Percentiles rank a stretch among this genome's conserved stretches.
Evolutionary conservation across 2,329 filamentous ascomycete species (phyloP).

Genomic region (Escovopsis sp.): DNA sequence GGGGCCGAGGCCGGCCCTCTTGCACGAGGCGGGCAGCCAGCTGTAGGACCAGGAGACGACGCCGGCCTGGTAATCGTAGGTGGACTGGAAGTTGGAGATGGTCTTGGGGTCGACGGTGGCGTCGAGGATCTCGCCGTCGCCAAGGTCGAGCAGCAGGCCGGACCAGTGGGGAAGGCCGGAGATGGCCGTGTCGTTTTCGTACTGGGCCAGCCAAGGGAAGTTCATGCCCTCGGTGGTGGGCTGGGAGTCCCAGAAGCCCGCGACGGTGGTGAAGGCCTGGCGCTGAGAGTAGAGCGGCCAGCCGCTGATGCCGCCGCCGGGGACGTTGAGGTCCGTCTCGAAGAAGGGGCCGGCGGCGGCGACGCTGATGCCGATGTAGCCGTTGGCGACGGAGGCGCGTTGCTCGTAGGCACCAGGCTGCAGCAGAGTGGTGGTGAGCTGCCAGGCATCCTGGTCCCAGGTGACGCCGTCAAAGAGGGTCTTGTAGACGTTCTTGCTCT

Average conservation of each 20-base stretch:
- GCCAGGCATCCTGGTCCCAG: conserved; percentile 14
- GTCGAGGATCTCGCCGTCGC: conserved; percentile 38
- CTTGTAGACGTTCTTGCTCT: conserved; percentile 7
- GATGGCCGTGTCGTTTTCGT: conserved; percentile 46
- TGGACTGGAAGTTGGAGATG: conserved; percentile 45
- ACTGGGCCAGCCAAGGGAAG: conserved; percentile 52
- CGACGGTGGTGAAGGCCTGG: conserved; percentile 51
- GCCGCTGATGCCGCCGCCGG: conserved; percentile 32
- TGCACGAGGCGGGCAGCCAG: conserved; percentile 37
- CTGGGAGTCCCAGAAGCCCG: conserved; percentile 51
- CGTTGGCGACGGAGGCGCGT: conserved; percentile 15
- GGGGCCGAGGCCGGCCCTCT: conserved; percentile 19
- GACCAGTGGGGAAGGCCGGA: conserved; percentile 51
- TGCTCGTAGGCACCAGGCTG: conserved; percentile 14
- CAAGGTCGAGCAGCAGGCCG: conserved; percentile 32
- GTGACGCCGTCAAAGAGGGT: conserved; percentile 13
- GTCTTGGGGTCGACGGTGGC: conserved; percentile 42
- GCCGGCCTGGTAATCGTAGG: conserved; percentile 47
- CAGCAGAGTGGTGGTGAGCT: conserved; percentile 10
- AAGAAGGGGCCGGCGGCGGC: conserved; percentile 15
- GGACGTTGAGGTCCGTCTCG: conserved; percentile 9
- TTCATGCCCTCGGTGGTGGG: conserved; percentile 42
- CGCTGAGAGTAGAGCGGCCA: conserved; percentile 52
- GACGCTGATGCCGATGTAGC: conserved; percentile 14
- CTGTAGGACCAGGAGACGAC: conserved; percentile 48